A percentile compares a stretch with the other conserved stretches of the same genome.
Evolutionary conservation across 805 yeast species (phyloP).

Genomic region (Candida jianshihensis): DNA sequence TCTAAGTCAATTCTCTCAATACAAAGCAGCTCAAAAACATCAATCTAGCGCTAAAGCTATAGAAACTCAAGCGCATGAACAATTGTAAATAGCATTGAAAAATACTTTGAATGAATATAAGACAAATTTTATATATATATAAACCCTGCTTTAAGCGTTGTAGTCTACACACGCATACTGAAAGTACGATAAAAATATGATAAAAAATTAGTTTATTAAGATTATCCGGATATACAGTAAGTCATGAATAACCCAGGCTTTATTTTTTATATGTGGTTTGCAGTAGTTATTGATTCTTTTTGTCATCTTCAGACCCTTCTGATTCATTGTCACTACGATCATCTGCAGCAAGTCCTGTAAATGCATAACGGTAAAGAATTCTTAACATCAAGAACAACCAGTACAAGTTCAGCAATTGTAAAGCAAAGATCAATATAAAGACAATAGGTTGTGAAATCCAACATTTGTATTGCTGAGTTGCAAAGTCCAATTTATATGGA

Average conservation of each 20-base stretch:
- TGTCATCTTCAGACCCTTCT: slow-evolving; percentile 30
- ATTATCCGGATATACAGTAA: too few relatives aligned
- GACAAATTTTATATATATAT: too few relatives aligned
- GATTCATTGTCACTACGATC: slow-evolving; percentile 86
- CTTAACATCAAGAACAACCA: slow-evolving; percentile 84
- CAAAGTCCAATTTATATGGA: slow-evolving; percentile 72
- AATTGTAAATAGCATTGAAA: too few relatives aligned
- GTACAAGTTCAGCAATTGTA: slow-evolving; percentile 80
- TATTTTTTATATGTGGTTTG: neutral
- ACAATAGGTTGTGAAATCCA: slow-evolving; percentile 92
- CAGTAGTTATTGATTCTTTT: neutral
- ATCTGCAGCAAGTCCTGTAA: slow-evolving; percentile 58
- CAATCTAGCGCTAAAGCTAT: neutral
- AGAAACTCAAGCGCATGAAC: too few relatives aligned
- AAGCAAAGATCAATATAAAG: slow-evolving; percentile 64
- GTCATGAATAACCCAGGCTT: too few relatives aligned
- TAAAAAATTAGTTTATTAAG: too few relatives aligned
- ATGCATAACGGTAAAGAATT: slow-evolving; percentile 60
- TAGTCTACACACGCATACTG: too few relatives aligned
- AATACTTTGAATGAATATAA: too few relatives aligned
- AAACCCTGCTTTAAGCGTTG: too few relatives aligned
- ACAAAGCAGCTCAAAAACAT: neutral
- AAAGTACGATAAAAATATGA: too few relatives aligned
- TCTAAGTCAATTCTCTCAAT: slow-evolving; percentile 9
- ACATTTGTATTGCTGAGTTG: slow-evolving; percentile 91